phyloP scores from a whole-genome alignment of 2,329 filamentous ascomycete species.

The Rutstroemia sp. region DNA sequence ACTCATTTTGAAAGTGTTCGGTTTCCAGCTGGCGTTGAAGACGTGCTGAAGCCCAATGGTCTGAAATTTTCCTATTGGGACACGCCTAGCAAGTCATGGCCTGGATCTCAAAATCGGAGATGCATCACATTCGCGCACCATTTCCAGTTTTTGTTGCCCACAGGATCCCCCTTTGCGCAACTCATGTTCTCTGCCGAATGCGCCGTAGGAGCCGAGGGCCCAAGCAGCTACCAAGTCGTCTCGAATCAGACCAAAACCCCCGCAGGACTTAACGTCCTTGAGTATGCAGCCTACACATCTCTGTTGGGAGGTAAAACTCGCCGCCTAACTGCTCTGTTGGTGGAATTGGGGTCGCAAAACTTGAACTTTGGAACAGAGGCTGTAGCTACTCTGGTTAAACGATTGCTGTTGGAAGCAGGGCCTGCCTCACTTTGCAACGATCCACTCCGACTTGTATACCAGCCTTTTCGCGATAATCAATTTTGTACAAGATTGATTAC shows the following conservation, averaged over 20 bases:
- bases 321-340: slow-evolving; percentile 41
- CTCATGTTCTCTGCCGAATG: slow-evolving; percentile 15
- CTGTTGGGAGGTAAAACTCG: slow-evolving; percentile 36
- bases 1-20: slow-evolving; percentile 24
- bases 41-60: slow-evolving; percentile 26
- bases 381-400: slow-evolving; percentile 41
- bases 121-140: slow-evolving; percentile 28
- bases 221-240: slow-evolving; percentile 35
- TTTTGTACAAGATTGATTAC: slow-evolving; percentile 44
- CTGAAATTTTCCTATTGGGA: slow-evolving; percentile 29
- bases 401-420: slow-evolving; percentile 48
- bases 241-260: slow-evolving; percentile 41
- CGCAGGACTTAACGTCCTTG: slow-evolving; percentile 36
- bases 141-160: slow-evolving; percentile 28
- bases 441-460: slow-evolving; percentile 40
- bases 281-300: slow-evolving; percentile 39
- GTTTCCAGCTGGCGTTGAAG: slow-evolving; percentile 21
- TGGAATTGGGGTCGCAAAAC: slow-evolving; percentile 44
- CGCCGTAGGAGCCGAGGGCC: slow-evolving; percentile 21
- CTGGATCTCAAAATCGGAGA: slow-evolving; percentile 17
- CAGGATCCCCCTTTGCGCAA: slow-evolving; percentile 23
- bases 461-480: slow-evolving; percentile 36
- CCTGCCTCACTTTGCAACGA: slow-evolving; percentile 31
- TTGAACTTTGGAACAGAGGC: slow-evolving; percentile 53
- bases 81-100: slow-evolving; percentile 19